phyloP scores from a whole-genome alignment of 1,139 yeast species.

The Wickerhamiella pararugosa region DNA sequence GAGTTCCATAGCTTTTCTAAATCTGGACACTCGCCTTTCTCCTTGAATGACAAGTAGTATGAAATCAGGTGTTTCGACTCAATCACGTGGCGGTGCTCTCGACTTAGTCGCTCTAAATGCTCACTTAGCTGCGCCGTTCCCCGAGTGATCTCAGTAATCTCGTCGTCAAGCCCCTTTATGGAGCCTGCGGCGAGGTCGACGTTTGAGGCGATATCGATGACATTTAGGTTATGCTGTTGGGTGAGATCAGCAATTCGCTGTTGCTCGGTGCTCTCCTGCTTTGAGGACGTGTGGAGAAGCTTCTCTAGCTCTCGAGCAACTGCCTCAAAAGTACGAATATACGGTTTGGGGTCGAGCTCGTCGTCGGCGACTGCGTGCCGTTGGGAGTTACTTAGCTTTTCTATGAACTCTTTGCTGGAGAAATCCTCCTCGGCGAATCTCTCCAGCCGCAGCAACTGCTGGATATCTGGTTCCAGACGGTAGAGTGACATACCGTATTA shows the following conservation, averaged over 20 bases:
- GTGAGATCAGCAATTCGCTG: slow-evolving; percentile 49
- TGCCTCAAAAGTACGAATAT: slow-evolving; percentile 82
- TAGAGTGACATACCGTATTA: slow-evolving; percentile 26
- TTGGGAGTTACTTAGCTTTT: slow-evolving; percentile 46
- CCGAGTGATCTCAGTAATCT: slow-evolving; percentile 34
- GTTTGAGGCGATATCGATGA: slow-evolving; percentile 39
- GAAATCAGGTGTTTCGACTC: slow-evolving; percentile 62
- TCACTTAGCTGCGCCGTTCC: slow-evolving; percentile 65
- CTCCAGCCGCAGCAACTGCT: slow-evolving; percentile 50
- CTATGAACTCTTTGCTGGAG: slow-evolving; percentile 70
- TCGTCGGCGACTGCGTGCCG: slow-evolving; percentile 12
- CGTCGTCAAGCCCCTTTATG: slow-evolving; percentile 45
- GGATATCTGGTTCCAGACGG: slow-evolving; percentile 57
- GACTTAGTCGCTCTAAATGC: slow-evolving; percentile 57
- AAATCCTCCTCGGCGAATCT: slow-evolving; percentile 54
- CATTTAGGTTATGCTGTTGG: slow-evolving; percentile 50
- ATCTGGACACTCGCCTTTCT: slow-evolving; percentile 47
- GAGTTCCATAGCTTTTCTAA: slow-evolving; percentile 23
- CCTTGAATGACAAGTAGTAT: slow-evolving; percentile 62
- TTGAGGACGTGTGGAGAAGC: slow-evolving; percentile 39
- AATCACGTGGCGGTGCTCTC: slow-evolving; percentile 57
- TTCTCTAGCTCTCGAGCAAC: slow-evolving; percentile 57
- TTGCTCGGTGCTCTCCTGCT: slow-evolving; percentile 35
- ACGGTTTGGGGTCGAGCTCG: slow-evolving; percentile 72
- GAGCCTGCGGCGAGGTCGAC: slow-evolving; percentile 30